These are phyloP conservation scores for Trichoderma erinaceum DNA, from an alignment of 495 filamentous ascomycete genomes.

Conservation along the genomic window DNA sequence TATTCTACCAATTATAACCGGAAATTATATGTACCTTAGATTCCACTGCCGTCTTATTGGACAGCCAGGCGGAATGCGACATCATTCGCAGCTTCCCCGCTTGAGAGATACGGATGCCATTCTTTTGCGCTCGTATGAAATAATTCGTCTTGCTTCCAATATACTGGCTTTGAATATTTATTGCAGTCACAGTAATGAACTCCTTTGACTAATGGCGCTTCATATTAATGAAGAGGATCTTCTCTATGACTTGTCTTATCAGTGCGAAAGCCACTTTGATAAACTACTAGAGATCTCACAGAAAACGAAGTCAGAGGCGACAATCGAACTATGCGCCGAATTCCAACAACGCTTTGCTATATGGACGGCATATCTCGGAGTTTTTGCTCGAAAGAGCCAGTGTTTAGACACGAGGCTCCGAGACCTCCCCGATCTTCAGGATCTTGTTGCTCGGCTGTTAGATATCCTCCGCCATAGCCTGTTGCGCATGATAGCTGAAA, in stretches of 20 bases:
- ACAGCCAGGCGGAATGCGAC: no score
- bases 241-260: background rate
- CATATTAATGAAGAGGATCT: background rate
- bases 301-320: background rate
- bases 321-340: background rate
- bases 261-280: background rate
- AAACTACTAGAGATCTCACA: background rate
- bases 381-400: slow-evolving; percentile 4
- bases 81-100: no score
- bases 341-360: background rate
- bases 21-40: no score
- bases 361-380: background rate
- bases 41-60: no score
- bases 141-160: no score
- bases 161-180: no score
- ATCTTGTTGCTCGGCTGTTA: background rate
- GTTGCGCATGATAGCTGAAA: no score
- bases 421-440: background rate
- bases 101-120: no score
- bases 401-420: background rate
- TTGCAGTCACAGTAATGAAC: no score
- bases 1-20: no score
- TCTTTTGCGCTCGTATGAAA: no score
- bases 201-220: background rate
- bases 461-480: background rate